phyloP scores from a whole-genome alignment of 2,329 filamentous ascomycete species.

The Neurospora sp. region DNA sequence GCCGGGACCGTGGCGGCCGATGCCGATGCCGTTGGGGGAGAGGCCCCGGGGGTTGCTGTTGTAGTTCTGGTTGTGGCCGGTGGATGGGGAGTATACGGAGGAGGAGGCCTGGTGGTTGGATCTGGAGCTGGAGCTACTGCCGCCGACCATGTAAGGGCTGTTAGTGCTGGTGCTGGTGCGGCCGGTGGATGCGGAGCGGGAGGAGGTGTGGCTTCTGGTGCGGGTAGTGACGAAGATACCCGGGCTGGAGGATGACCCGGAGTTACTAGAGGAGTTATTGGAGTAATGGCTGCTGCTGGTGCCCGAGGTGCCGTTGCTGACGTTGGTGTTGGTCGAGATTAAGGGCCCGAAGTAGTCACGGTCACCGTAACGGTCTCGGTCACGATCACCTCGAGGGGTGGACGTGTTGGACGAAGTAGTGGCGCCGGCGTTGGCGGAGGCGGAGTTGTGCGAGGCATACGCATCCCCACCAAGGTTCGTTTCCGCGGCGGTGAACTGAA shows the following conservation, averaged over 20 bases:
- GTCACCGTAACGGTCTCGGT: not conserved
- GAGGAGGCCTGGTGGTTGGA: not conserved
- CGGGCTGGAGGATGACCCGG: not conserved
- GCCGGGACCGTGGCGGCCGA: not conserved
- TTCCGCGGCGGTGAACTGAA: not conserved
- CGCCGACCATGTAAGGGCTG: not conserved
- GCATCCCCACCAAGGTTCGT: not conserved
- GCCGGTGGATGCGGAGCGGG: not conserved
- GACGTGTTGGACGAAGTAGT: not conserved
- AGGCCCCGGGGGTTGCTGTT: not conserved
- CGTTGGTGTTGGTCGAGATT: not conserved
- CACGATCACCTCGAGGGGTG: not conserved
- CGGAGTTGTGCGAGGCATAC: not conserved
- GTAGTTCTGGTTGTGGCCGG: not conserved
- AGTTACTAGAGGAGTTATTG: not conserved
- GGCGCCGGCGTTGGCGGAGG: not conserved
- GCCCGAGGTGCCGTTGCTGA: not conserved
- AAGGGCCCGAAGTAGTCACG: not conserved
- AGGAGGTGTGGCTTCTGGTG: not conserved
- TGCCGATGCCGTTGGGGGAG: not conserved
- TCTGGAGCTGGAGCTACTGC: not conserved
- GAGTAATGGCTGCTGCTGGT: not conserved
- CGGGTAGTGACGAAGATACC: not conserved
- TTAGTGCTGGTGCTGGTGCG: not conserved
- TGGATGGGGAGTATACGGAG: not conserved